Conservation (phyloP, 352 stramenopile species). For the Phytophthora sp. region DNA sequence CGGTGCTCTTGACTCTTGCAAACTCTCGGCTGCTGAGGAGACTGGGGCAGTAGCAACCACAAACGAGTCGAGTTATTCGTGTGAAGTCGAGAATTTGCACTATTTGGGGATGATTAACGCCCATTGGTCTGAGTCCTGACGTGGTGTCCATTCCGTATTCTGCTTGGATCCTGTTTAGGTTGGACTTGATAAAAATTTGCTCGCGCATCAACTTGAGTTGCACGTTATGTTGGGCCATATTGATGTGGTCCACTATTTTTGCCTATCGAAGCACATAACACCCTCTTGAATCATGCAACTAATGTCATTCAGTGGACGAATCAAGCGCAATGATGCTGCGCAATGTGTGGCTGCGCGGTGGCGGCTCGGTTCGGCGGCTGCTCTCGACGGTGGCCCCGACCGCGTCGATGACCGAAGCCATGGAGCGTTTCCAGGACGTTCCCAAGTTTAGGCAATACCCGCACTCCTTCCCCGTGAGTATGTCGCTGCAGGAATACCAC, state of each 20-base stretch:
- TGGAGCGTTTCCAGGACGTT: slow-evolving; percentile 67
- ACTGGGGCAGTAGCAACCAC: slow-evolving; percentile 21
- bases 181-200: too few species aligned
- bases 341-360: slow-evolving; percentile 36
- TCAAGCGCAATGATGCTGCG: slow-evolving; percentile 35
- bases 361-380: slow-evolving; percentile 29
- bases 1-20: slow-evolving; percentile 16
- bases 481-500: slow-evolving; percentile 70
- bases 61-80: slow-evolving; percentile 47
- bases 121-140: slow-evolving; percentile 57
- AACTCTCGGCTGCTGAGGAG: slow-evolving; percentile 8
- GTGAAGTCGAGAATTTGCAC: slow-evolving; percentile 77
- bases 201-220: too few species aligned
- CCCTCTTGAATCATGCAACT: too few species aligned
- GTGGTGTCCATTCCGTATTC: slow-evolving; percentile 53
- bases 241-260: not conserved
- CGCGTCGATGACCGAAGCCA: slow-evolving; percentile 35
- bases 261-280: slow-evolving; percentile 2
- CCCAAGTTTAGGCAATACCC: slow-evolving; percentile 65
- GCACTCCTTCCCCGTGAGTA: slow-evolving; percentile 70
- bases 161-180: slow-evolving; percentile 65
- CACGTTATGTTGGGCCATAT: slow-evolving; percentile 9
- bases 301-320: not conserved
- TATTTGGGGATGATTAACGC: slow-evolving; percentile 64
- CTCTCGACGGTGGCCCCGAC: slow-evolving; percentile 26